Evolutionary conservation across 108 stramenopile species (phyloP), one percentile per base, ranked within the genome.

Genomic region (Cyclotella sp.): DNA sequence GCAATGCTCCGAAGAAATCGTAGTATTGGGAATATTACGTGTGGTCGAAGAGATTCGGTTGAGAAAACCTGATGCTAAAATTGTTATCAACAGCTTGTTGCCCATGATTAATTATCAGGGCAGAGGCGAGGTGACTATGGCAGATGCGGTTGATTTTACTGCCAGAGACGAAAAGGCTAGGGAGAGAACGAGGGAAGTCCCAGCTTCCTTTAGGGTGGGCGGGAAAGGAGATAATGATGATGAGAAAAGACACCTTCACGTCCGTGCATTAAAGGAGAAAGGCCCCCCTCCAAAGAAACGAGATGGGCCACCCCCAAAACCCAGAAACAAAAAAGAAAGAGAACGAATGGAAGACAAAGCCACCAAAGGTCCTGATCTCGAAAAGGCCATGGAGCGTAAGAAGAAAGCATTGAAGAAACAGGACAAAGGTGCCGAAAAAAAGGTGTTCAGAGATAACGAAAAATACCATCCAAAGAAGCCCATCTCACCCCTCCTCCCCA

Each of bases 1-100:
- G 80, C 83, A 90, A 72, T 95, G 94, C 68, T 90, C 89, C 59
- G 94, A 93, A 70, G 91, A 95, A 84, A 85, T 93, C 26, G 88
- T 89, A 1, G 78, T 95, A 6, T 26, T 93, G 12, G 94, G 94
- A 5, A 86, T 95, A 8, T 69, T 95, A 43, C 84, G 91, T 26
- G 86, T 93, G 0, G 89, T 95, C 21, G 94, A 95, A 82, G 81
- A 83, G 40, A 95, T 95, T 70, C 44, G 84, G 53, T 68, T 84
- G 15, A 26, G 73, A 41, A 90, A 90, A 52, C 88, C 88, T 7
- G 73, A 90, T 75, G 94, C 91, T 18, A 82, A 79, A 34, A 90
- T 95, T 74, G 94, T 93, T 27, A 89, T 95, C 51, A 92, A 95
- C 66, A 84, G 86, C 53, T 55, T 95, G 57, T 63, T 95, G 39